phyloP scores from a whole-genome alignment of 805 yeast genomes.

The Starmerella lactis-condensi region DNA sequence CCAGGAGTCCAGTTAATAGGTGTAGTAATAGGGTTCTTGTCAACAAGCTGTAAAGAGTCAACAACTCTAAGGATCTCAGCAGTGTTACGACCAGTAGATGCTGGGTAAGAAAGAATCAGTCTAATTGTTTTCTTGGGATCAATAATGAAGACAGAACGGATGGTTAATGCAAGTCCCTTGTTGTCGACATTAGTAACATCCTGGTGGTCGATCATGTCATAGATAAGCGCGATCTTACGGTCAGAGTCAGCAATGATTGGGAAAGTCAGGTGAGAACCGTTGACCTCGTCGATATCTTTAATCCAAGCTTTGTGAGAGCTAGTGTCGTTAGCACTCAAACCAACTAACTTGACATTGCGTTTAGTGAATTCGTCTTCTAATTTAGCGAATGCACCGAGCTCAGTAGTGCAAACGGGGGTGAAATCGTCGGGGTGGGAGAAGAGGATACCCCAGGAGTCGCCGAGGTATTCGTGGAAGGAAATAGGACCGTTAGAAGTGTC shows the following conservation, averaged over 20 bases:
- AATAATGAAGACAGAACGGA: slow-evolving; percentile 82
- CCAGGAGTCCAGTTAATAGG: slow-evolving; percentile 89
- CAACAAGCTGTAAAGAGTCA: slow-evolving; percentile 78
- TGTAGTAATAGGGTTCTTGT: slow-evolving; percentile 73
- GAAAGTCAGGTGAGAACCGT: slow-evolving; percentile 58
- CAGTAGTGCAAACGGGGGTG: slow-evolving; percentile 94
- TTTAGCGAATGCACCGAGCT: slow-evolving; percentile 80
- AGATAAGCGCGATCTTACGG: slow-evolving; percentile 64
- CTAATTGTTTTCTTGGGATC: slow-evolving; percentile 86
- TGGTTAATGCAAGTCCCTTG: slow-evolving; percentile 69
- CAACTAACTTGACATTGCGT: slow-evolving; percentile 75
- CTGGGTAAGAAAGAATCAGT: slow-evolving; percentile 75
- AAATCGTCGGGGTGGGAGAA: slow-evolving; percentile 93
- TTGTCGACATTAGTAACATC: slow-evolving; percentile 55
- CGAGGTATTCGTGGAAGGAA: slow-evolving; percentile 73
- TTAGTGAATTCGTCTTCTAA: slow-evolving; percentile 74
- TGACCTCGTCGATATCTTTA: slow-evolving; percentile 75
- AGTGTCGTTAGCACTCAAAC: slow-evolving; percentile 70
- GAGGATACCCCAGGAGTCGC: slow-evolving; percentile 70
- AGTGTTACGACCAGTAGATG: slow-evolving; percentile 88
- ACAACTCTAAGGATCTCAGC: slow-evolving; percentile 81
- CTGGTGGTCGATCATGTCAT: slow-evolving; percentile 79
- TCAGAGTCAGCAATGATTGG: slow-evolving; percentile 83
- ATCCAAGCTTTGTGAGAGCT: slow-evolving; percentile 73
- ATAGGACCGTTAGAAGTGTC: slow-evolving; percentile 66